Base-by-base conservation (phyloP, 2,329 filamentous ascomycete species). In the Aspergillus candidus region DNA sequence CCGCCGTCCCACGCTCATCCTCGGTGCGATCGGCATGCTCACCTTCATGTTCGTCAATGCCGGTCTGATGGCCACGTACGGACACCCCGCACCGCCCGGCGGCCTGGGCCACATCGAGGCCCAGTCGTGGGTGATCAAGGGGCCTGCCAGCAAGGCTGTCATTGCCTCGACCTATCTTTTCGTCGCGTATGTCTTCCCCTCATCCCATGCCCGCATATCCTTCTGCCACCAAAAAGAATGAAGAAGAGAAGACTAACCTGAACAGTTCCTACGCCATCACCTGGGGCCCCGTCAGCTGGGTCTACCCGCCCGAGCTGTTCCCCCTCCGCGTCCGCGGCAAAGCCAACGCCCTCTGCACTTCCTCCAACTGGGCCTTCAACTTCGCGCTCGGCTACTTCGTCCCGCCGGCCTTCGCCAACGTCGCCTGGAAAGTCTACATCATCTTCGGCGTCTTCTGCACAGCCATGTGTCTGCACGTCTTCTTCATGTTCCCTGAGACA, bases 381-480 rank as follows among this genome's bases (percentile, higher is more conserved):
- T 82, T 68, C 42, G 67, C 69, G 2, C 60, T 73, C 17, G 70
- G 69, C n/a, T 74, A 76, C 56, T 80, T 80, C 53, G 74, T 78
- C 0, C 77, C 77, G 0, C 73, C 75, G 0, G 72, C 76, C 0
- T 79, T 80, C 49, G 71, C 72, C 50, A 78, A 72, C 58, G 78
- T 78, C 54, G 49, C 69, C 45, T 79, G 75, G 68, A 58, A 76
- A 55, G 80, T 80, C 50, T 90, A 89, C 65, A 78, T 89, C 63
- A 73, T 91, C 51, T 91, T 91, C 58, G 86, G 76, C 11, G 75
- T 80, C 12, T 88, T 88, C 71, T 86, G 84, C 60, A 74, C 74
- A 1, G 72, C 73, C 14, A 83, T 84, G 53, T 78, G 79, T 43
- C 57, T 88, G 37, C 83, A 88, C 65, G 79, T 84, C 59, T 77